These are phyloP conservation scores for Pyrenochaeta sp. DNA, from an alignment of 2,329 filamentous ascomycete species.

Conservation along the genomic window DNA sequence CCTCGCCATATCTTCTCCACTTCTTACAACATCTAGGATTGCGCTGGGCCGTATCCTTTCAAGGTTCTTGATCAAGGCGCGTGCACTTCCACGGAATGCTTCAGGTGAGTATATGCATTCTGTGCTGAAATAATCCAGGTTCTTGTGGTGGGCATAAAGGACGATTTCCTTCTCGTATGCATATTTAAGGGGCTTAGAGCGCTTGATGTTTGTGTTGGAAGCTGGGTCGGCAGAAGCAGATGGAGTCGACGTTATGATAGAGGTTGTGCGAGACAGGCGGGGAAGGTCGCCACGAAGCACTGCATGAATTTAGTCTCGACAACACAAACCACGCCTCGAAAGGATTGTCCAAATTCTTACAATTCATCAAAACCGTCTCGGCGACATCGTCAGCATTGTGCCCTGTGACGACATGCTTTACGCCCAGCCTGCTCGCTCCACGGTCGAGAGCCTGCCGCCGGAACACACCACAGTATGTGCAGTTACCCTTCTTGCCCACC, in stretches of 20 bases:
- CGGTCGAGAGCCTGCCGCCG: conserved; percentile 91
- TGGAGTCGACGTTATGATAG: conserved; percentile 73
- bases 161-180: conserved; percentile 99
- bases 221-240: conserved; percentile 63
- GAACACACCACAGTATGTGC: conserved; percentile 98
- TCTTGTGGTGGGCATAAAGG: conserved; percentile 94
- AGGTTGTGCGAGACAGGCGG: conserved; percentile 85
- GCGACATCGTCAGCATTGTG: conserved; percentile 98
- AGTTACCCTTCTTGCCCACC: conserved; percentile 97
- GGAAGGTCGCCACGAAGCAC: conserved; percentile 88
- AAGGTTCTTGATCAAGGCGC: conserved; percentile 91
- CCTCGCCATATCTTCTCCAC: conserved; percentile 93
- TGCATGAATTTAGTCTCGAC: too few relatives aligned
- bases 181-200: conserved; percentile 96
- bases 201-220: conserved; percentile 79
- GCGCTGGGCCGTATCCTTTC: conserved; percentile 93
- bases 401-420: conserved; percentile 93
- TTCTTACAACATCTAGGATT: conserved; percentile 92
- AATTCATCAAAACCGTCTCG: conserved; percentile 97
- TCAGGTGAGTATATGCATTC: conserved; percentile 99
- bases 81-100: conserved; percentile 90
- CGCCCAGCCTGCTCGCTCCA: conserved; percentile 84
- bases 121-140: conserved; percentile 96
- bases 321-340: background rate
- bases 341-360: conserved; percentile 26